phyloP scores from a whole-genome alignment of 805 yeast species.

The Spathaspora passalidarum region DNA sequence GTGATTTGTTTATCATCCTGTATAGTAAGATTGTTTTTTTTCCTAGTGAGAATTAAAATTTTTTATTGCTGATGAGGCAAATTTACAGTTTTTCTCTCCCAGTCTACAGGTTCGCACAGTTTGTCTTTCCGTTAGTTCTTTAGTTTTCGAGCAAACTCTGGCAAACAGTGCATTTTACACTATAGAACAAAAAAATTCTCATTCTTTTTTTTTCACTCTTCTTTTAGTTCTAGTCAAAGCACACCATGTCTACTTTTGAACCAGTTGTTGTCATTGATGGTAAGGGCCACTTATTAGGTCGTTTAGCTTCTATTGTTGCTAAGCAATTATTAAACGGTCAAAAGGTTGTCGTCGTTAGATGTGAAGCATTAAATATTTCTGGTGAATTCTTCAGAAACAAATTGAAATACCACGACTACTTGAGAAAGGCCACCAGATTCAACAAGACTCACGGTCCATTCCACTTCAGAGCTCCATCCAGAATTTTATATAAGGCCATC shows the following conservation, averaged over 20 bases:
- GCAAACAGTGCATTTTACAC: background rate
- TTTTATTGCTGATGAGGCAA: too few relatives aligned
- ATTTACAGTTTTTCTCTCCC: too few relatives aligned
- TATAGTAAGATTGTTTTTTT: too few relatives aligned
- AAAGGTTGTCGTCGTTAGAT: slow-evolving; percentile 95
- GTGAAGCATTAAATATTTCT: slow-evolving; percentile 96
- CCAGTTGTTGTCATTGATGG: slow-evolving; percentile 98
- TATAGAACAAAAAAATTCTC: background rate
- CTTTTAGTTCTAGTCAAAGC: slow-evolving; percentile 5
- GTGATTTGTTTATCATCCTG: too few relatives aligned
- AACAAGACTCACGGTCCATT: slow-evolving; percentile 99
- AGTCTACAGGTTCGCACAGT: too few relatives aligned
- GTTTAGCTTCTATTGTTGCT: slow-evolving; percentile 98
- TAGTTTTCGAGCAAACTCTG: background rate
- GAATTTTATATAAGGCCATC: slow-evolving; percentile 99
- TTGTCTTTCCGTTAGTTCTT: too few relatives aligned
- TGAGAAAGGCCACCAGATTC: slow-evolving; percentile 98
- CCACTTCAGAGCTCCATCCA: slow-evolving; percentile 99
- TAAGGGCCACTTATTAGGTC: slow-evolving; percentile 99
- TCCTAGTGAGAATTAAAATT: too few relatives aligned
- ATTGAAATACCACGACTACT: slow-evolving; percentile 99
- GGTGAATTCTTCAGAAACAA: slow-evolving; percentile 99
- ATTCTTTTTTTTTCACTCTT: background rate
- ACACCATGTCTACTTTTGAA: slow-evolving; percentile 77
- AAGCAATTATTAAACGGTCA: slow-evolving; percentile 98